Percentiles rank a stretch among this genome's conserved stretches.
phyloP scores from a whole-genome alignment of 495 filamentous ascomycete species.

The Hypoxylon intermedium region DNA sequence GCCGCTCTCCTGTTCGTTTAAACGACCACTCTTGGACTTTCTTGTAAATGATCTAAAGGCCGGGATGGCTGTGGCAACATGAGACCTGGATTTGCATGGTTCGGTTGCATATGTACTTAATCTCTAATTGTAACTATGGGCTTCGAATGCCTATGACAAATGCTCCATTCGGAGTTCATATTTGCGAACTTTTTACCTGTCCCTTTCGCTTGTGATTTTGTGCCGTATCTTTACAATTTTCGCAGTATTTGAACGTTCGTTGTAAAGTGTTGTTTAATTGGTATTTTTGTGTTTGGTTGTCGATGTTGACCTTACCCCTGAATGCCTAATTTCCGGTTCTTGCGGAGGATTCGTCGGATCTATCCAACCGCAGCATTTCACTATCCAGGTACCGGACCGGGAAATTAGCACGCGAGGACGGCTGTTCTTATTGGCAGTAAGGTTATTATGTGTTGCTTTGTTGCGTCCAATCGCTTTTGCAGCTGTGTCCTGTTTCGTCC shows the following conservation, averaged over 20 bases:
- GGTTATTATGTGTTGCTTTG: not conserved
- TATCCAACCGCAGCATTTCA: not conserved
- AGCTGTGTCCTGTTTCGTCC: constrained; percentile 1
- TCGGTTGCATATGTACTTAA: constrained; percentile 55
- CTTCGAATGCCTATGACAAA: constrained; percentile 37
- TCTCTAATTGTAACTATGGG: constrained; percentile 50
- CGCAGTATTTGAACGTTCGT: not conserved
- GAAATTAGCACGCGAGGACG: constrained; percentile 8
- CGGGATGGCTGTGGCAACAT: constrained; percentile 34
- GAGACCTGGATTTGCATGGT: constrained; percentile 31
- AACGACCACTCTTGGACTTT: constrained; percentile 36
- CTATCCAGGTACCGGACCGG: not conserved
- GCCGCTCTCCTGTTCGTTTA: constrained; percentile 61
- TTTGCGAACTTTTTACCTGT: not conserved
- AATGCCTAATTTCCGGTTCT: constrained; percentile 27
- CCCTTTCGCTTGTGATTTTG: not conserved
- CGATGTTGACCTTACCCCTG: constrained; percentile 9
- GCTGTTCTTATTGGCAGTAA: constrained; percentile 3
- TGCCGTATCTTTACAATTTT: not conserved
- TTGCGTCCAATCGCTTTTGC: not conserved
- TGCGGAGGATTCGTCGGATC: not conserved
- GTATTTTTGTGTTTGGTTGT: not conserved
- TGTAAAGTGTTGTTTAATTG: not conserved
- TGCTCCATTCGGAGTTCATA: constrained; percentile 18
- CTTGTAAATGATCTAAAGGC: constrained; percentile 38